Evolutionary conservation across 768 basidiomycete species (phyloP), one percentile per base, ranked within the genome.

Genomic region (Boletus rubroflammeus): DNA sequence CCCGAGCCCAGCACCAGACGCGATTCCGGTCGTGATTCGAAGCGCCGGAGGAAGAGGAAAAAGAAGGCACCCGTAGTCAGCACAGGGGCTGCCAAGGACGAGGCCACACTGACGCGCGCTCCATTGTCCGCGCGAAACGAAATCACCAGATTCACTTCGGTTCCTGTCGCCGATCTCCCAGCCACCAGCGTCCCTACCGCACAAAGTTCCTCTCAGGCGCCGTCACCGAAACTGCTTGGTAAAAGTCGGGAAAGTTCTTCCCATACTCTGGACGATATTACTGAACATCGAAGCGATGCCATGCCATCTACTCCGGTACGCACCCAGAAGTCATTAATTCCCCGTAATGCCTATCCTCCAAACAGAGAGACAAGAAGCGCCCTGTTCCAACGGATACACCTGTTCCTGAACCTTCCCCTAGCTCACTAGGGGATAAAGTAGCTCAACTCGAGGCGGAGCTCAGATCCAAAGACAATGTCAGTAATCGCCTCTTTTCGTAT

Each of bases 371-470:
- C 45, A 42, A 55, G 17, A 32, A 45, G 9, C 35, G 0, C 17
- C 11, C 25, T 13, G 29, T 32, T 19, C 19, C 46, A 15, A 34
- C 3, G 11, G 49, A 39, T 19, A 6, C 6, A 42, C n/a, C 51
- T n/a, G 17, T n/a, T 6, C 47, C 54, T 1, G 26, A 29, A 1
- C 15, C 50, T 17, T 42, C 51, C 3, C 44, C 52, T 44, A 13
- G 36, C 23, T 45, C 56, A 17, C 51, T 65, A 1, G 59, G 60
- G n/a, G 58, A 54, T 7, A 62, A 41, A 54, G 72, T 81, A 23
- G 69, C 69, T 15, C 72, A 71, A 51, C 71, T 83, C 35, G 78
- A 72, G 47, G 66, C 74, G 49, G 74, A 82, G 58, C 68, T 82
- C 3, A 71, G 70, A 40, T 58, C 66, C 25, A 75, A 78, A 63